phyloP scores from a whole-genome alignment of 1,284 basidiomycete genomes.

The Cutaneotrichosporon cutaneum region DNA sequence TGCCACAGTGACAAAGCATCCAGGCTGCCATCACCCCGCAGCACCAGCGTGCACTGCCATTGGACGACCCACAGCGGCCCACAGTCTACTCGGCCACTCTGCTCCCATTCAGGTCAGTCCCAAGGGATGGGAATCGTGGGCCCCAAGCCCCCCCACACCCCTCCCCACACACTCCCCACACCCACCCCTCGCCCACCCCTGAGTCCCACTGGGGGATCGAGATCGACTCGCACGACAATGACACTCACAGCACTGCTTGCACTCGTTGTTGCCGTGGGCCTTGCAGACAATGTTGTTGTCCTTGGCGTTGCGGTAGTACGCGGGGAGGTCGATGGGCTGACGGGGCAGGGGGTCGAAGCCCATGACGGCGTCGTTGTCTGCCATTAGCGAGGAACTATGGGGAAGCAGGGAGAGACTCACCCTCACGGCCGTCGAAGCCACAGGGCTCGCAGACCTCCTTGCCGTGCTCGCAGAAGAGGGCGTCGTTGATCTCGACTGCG shows the following conservation, averaged over 20 bases:
- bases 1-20: not conserved
- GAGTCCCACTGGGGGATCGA: too few relatives aligned
- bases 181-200: not conserved
- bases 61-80: not conserved
- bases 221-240: not conserved
- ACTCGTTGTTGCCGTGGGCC: constrained; percentile 49
- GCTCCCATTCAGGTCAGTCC: too few relatives aligned
- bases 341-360: constrained; percentile 49
- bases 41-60: not conserved
- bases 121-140: not conserved
- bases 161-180: not conserved
- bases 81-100: too few relatives aligned
- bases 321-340: constrained; percentile 46
- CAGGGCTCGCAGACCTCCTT: constrained; percentile 50
- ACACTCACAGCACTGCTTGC: constrained; percentile 52
- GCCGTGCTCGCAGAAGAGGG: constrained; percentile 54
- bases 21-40: too few relatives aligned
- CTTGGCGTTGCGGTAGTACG: constrained; percentile 49
- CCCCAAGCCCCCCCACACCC: not conserved
- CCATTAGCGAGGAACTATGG: not conserved
- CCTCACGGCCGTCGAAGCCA: constrained; percentile 29
- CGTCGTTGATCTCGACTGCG: constrained; percentile 54
- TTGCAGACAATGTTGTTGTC: constrained; percentile 51
- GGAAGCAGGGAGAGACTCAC: constrained; percentile 17
- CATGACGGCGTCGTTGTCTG: constrained; percentile 53